These are phyloP conservation scores for Aspergillus sp. DNA, from an alignment of 2,329 filamentous ascomycete species.

Conservation along the genomic window DNA sequence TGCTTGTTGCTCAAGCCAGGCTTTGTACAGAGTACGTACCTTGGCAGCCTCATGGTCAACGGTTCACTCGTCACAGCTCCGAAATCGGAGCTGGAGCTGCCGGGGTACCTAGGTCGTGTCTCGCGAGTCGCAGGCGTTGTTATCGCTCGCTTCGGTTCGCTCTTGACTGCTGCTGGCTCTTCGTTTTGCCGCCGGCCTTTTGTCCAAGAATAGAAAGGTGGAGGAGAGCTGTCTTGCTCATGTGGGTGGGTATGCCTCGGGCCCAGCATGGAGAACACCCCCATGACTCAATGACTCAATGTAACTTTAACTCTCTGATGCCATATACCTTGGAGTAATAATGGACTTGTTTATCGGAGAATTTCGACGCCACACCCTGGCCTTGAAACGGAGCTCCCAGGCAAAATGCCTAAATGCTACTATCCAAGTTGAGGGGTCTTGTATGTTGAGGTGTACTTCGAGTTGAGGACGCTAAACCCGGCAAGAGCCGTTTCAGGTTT, in stretches of 20 bases:
- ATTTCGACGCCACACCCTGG: neutral
- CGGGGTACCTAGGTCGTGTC: neutral
- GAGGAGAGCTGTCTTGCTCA: neutral
- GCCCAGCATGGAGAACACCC: neutral
- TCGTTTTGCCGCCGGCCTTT: neutral
- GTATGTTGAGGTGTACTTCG: too few species aligned
- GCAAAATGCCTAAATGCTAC: too few species aligned
- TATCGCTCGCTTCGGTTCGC: neutral
- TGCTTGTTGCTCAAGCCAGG: neutral
- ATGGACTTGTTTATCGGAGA: neutral
- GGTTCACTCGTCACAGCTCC: neutral
- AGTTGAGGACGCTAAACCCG: neutral
- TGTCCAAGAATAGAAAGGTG: neutral
- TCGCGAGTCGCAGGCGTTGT: neutral
- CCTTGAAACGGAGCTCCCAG: neutral
- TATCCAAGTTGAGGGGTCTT: neutral
- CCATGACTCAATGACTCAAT: neutral
- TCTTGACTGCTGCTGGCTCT: neutral
- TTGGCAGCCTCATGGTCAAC: neutral
- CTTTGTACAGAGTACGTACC: neutral
- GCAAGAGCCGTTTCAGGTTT: neutral
- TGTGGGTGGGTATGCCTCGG: neutral
- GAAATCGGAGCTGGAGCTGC: constrained; percentile 5
- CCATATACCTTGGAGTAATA: neutral
- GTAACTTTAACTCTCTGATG: constrained; percentile 8